Conservation (phyloP, 805 yeast species). For the Candida pseudofarinosa region DNA sequence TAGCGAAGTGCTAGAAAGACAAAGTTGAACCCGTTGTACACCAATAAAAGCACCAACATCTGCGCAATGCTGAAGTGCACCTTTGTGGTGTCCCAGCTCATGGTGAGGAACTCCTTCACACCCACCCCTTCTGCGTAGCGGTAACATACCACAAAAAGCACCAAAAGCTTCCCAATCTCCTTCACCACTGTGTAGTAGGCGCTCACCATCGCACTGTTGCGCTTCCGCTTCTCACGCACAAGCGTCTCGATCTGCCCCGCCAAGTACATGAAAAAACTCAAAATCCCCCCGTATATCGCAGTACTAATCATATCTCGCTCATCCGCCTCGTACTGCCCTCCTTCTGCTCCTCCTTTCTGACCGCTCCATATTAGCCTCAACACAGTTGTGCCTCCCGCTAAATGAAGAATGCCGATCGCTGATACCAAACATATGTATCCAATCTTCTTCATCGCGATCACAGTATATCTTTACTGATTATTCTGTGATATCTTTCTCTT, state of each 20-base stretch:
- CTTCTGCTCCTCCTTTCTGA: not conserved
- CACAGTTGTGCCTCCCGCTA: not conserved
- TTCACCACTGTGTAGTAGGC: not conserved
- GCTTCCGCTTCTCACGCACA: not conserved
- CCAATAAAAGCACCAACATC: constrained; percentile 7
- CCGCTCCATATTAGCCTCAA: not conserved
- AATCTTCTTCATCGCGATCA: not conserved
- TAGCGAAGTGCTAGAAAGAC: not conserved
- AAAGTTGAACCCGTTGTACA: constrained; percentile 5
- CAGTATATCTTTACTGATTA: not conserved
- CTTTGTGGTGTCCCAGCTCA: not conserved
- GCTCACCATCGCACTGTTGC: not conserved
- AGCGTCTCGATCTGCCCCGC: not conserved
- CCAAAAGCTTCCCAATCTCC: not conserved
- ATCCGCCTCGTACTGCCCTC: not conserved
- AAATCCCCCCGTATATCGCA: not conserved
- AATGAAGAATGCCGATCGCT: not conserved
- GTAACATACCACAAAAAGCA: not conserved
- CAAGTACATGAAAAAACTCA: not conserved
- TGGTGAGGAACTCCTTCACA: not conserved
- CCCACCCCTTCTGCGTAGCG: not conserved
- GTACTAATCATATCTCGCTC: not conserved
- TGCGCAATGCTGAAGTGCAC: not conserved
- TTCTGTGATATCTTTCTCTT: not conserved
- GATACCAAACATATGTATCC: not conserved